Evolutionary conservation across 1,284 basidiomycete species (phyloP), one percentile per base, ranked within the genome.

Genomic region (Puccinia novopanici): DNA sequence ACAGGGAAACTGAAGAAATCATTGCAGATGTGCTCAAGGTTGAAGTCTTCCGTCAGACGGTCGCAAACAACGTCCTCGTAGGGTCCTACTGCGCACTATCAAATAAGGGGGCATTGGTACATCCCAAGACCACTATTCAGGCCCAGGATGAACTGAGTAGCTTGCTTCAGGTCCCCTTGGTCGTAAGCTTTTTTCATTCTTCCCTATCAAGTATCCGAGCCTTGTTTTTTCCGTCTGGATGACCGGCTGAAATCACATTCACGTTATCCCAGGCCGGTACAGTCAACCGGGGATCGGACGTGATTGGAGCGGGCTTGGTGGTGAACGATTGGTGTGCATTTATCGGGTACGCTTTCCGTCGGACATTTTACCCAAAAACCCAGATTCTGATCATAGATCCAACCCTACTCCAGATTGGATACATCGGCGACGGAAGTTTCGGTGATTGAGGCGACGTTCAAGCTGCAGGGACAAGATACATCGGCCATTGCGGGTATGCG

Each of bases 301-400:
- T 99, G 61, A 92, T 99, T 83, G 97, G 97, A 71, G 97, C 96
- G 9, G 97, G 97, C 34, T 89, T 99, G 72, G 93, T 99, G 80
- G 97, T 98, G 81, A 99, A 99, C 85, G 95, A 99, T 87, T 99
- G 95, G 94, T 94, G 93, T 87, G 96, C 97, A 22, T 99, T 99
- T 87, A 94, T 93, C 42, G 95, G 95, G 57, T 72, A 54, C 57
- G 70, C 65, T 83, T 83, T 22, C 15, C 3, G 5, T 15, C 40
- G 24, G 34, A 37, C 3, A 34, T 85, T 84, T 2, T 81, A 12
- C 61, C 40, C n/a, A 2, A 30, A 22, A 15, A 42, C 2, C 10
- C 57, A 34, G 0, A 65, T 48, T 5, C 45, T 75, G 9, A 19
- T 5, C 8, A 48, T 55, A 10, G n/a, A 17, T 15, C 42, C 5